phyloP scores from a whole-genome alignment of 2,329 filamentous ascomycete genomes.

The Penicillium brevicompactum region DNA sequence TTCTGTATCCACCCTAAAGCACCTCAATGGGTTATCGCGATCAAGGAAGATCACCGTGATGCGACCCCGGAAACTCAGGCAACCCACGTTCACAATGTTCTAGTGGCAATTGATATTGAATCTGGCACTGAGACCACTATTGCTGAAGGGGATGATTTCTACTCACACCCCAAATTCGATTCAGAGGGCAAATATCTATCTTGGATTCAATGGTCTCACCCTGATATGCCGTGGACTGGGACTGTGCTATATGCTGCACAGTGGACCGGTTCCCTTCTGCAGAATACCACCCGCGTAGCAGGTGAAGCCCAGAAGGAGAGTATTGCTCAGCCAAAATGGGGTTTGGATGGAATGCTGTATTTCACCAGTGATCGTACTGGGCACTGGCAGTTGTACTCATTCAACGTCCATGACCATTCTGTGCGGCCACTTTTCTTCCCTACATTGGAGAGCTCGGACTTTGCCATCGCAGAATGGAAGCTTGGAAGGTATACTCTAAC shows the following conservation, averaged over 20 bases:
- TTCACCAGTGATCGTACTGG: slow-evolving; percentile 51
- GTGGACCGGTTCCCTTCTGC: slow-evolving; percentile 42
- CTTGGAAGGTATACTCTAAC: slow-evolving; percentile 27
- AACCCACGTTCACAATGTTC: slow-evolving; percentile 32
- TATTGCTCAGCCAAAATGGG: slow-evolving; percentile 56
- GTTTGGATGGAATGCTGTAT: slow-evolving; percentile 51
- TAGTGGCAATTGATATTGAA: slow-evolving; percentile 33
- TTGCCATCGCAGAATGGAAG: slow-evolving; percentile 33
- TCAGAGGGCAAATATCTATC: slow-evolving; percentile 48
- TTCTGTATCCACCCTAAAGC: slow-evolving; percentile 45
- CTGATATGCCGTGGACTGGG: slow-evolving; percentile 55
- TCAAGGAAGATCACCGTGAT: slow-evolving; percentile 55
- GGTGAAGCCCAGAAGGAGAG: slow-evolving; percentile 46
- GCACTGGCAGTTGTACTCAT: slow-evolving; percentile 52
- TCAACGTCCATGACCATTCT: slow-evolving; percentile 25
- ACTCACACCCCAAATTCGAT: slow-evolving; percentile 54
- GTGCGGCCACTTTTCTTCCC: slow-evolving; percentile 36
- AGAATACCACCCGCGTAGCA: slow-evolving; percentile 41
- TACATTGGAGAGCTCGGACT: slow-evolving; percentile 45
- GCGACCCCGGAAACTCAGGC: slow-evolving; percentile 27
- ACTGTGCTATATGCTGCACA: slow-evolving; percentile 49
- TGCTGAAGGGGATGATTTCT: slow-evolving; percentile 54
- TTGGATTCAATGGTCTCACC: slow-evolving; percentile 61
- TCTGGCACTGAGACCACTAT: slow-evolving; percentile 41
- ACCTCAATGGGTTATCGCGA: slow-evolving; percentile 50